Evolutionary conservation across 495 filamentous ascomycete species (phyloP).

Genomic region (Thozetella sp.): DNA sequence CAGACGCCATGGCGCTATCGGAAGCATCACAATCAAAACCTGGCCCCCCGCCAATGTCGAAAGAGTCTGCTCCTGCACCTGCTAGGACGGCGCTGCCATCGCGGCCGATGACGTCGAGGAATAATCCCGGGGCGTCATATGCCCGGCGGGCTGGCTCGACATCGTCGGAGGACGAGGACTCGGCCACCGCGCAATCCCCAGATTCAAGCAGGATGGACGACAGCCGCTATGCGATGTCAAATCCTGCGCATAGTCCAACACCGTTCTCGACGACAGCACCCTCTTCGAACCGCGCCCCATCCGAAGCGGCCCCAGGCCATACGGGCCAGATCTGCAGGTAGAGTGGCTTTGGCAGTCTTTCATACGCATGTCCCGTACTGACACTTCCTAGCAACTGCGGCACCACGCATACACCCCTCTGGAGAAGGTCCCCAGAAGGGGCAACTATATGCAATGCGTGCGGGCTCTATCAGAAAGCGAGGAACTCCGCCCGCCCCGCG

Average conservation of each 20-base stretch:
- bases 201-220: slow-evolving; percentile 7
- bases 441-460: slow-evolving; percentile 98
- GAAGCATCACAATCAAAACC: slow-evolving; percentile 12
- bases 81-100: slow-evolving; percentile 28
- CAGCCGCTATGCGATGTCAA: slow-evolving; percentile 7
- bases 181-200: slow-evolving; percentile 9
- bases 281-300: not conserved
- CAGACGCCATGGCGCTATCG: slow-evolving; percentile 19
- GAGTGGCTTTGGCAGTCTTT: not conserved
- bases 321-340: slow-evolving; percentile 59
- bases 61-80: slow-evolving; percentile 13
- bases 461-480: slow-evolving; percentile 90
- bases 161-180: slow-evolving; percentile 7
- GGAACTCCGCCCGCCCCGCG: slow-evolving; percentile 86
- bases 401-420: slow-evolving; percentile 91
- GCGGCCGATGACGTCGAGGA: slow-evolving; percentile 17
- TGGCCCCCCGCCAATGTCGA: slow-evolving; percentile 8
- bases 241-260: slow-evolving; percentile 15
- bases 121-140: not conserved
- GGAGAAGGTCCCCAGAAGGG: slow-evolving; percentile 90
- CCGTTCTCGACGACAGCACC: not conserved
- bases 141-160: slow-evolving; percentile 8
- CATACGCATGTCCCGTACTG: slow-evolving; percentile 13
- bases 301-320: slow-evolving; percentile 21
- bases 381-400: slow-evolving; percentile 78